Evolutionary conservation across 352 stramenopile genomes (phyloP).

Genomic region (Globisporangium splendens): DNA sequence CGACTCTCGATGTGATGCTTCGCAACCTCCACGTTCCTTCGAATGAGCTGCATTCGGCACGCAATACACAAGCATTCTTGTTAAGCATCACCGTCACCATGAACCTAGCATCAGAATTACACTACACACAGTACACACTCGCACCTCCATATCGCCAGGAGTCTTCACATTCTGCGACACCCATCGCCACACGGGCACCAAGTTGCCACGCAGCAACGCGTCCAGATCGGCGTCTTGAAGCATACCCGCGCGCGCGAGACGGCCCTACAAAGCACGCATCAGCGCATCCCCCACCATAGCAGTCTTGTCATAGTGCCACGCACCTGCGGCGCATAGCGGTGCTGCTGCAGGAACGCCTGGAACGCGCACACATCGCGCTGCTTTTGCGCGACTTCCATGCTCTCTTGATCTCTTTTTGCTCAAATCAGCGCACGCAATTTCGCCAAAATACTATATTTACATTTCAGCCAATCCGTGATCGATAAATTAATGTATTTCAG

Average conservation of each 20-base stretch:
- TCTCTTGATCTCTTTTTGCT: no score
- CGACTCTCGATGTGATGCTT: constrained; percentile 23
- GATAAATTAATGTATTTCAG: neutral
- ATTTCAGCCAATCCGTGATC: no score
- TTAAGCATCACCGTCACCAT: neutral
- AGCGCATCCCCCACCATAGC: no score
- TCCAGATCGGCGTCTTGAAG: constrained; percentile 44
- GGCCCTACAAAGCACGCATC: constrained; percentile 17
- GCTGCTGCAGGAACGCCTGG: constrained; percentile 37
- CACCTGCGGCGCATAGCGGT: constrained; percentile 39
- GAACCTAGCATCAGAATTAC: neutral
- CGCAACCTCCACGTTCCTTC: constrained; percentile 32
- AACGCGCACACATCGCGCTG: constrained; percentile 34
- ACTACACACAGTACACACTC: neutral
- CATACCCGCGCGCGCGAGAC: constrained; percentile 20
- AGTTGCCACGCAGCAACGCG: constrained; percentile 28
- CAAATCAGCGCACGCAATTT: no score
- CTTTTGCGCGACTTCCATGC: constrained; percentile 11
- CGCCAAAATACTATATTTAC: no score
- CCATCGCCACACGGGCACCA: constrained; percentile 38
- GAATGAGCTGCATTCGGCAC: constrained; percentile 22
- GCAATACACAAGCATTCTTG: neutral
- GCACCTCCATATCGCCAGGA: constrained; percentile 32
- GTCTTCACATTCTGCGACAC: constrained; percentile 34
- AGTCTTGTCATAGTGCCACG: neutral